Evolutionary conservation across 2,329 filamentous ascomycete species (phyloP).

Genomic region (Acrocalymma vagum): DNA sequence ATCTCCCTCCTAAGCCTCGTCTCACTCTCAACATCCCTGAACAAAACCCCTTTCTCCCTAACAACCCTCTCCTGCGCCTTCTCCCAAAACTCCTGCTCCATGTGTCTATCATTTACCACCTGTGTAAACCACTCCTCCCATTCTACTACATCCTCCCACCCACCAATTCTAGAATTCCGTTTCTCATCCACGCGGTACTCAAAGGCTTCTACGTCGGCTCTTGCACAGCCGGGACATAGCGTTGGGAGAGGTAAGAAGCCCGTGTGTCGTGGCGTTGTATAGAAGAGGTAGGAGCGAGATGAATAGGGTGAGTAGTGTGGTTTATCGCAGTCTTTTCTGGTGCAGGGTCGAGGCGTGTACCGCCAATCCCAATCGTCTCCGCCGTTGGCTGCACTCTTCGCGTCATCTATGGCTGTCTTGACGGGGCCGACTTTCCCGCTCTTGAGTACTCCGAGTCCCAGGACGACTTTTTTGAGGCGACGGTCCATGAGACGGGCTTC

Average conservation of each 20-base stretch:
- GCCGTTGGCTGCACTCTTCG: neutral
- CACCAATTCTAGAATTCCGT: conserved; percentile 23
- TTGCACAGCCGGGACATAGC: conserved; percentile 37
- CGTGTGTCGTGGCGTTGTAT: conserved; percentile 23
- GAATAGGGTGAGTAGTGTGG: conserved; percentile 34
- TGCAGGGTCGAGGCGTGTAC: conserved; percentile 37
- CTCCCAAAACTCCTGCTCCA: conserved; percentile 37
- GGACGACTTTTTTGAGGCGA: conserved; percentile 19
- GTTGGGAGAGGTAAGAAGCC: conserved; percentile 27
- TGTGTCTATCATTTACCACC: conserved; percentile 21
- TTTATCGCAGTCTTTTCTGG: conserved; percentile 22
- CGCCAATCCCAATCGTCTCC: conserved; percentile 32
- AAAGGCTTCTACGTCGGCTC: conserved; percentile 29
- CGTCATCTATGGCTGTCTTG: neutral
- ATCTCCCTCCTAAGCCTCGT: no score
- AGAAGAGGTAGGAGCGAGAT: conserved; percentile 31
- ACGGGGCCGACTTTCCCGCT: no score
- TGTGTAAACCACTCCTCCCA: conserved; percentile 36
- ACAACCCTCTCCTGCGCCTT: conserved; percentile 38
- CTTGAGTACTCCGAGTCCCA: no score
- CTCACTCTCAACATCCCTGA: conserved; percentile 5
- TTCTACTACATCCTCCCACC: conserved; percentile 27
- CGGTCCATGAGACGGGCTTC: conserved; percentile 18
- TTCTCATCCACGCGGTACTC: conserved; percentile 29
- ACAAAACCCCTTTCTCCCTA: conserved; percentile 20